Conservation (phyloP, 176 grass and related monocot genomes). For the Urochloa ruziziensis region DNA sequence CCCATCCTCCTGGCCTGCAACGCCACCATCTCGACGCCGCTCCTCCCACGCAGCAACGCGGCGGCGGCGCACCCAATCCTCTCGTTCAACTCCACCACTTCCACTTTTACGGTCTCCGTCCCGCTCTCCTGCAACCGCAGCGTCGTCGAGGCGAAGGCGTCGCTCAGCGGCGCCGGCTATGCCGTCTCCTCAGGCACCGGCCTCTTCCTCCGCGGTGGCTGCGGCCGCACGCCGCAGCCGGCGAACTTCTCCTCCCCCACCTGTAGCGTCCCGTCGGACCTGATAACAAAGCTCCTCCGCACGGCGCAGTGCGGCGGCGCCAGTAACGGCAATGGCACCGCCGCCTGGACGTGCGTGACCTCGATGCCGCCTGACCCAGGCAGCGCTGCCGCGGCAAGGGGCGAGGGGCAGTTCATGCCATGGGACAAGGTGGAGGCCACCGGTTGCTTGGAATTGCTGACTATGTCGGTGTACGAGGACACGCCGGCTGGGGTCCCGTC, state of each 20-base stretch:
- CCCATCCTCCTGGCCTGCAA: constrained; percentile 36
- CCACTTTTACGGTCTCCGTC: constrained; percentile 28
- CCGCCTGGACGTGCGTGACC: not conserved
- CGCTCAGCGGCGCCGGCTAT: constrained; percentile 40
- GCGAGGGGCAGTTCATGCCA: not conserved
- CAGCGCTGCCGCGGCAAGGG: accelerated
- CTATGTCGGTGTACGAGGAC: too few species aligned
- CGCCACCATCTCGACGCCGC: not conserved
- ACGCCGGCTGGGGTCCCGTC: too few species aligned
- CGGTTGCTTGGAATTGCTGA: too few species aligned
- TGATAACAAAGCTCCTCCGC: not conserved
- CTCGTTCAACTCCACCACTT: not conserved
- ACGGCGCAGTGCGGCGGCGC: not conserved
- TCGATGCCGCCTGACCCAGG: not conserved
- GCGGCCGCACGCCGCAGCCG: too few species aligned
- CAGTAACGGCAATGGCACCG: not conserved
- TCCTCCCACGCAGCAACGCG: not conserved
- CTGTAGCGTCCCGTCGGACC: not conserved
- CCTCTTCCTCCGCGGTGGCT: constrained; percentile 38
- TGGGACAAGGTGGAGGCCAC: too few species aligned
- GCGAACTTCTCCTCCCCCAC: not conserved
- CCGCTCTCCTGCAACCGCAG: constrained; percentile 34
- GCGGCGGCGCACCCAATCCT: not conserved
- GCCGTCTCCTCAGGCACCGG: constrained; percentile 34
- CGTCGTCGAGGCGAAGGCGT: not conserved